Conservation (phyloP, 176 grass and related monocot genomes). For the Bromus sterilis region DNA sequence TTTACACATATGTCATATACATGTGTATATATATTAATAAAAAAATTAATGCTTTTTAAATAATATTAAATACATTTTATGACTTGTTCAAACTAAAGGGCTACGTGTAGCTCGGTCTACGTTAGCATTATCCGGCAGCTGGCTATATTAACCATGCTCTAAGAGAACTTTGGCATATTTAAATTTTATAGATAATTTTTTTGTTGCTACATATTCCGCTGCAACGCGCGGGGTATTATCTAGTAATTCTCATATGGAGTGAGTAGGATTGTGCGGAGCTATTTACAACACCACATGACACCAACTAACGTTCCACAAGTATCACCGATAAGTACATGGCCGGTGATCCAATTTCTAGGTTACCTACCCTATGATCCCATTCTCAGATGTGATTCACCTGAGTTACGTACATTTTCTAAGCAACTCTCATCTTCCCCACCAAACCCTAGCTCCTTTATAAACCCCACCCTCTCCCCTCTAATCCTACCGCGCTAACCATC, state of each 20-base stretch:
- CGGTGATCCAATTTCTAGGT: slow-evolving; percentile 3
- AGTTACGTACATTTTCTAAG: background rate
- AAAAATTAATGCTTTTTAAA: too few relatives aligned
- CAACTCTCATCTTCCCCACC: slow-evolving; percentile 25
- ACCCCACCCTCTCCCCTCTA: background rate
- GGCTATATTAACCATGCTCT: too few relatives aligned
- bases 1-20: too few relatives aligned
- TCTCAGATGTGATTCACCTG: background rate
- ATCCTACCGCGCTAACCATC: background rate
- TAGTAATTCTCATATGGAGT: background rate
- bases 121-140: too few relatives aligned
- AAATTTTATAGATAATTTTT: too few relatives aligned
- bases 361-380: background rate
- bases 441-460: background rate
- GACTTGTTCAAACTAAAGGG: too few relatives aligned
- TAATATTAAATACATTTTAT: too few relatives aligned
- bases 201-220: too few relatives aligned
- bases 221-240: too few relatives aligned
- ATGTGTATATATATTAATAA: too few relatives aligned
- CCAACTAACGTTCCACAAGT: background rate
- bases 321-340: background rate
- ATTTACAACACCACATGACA: background rate
- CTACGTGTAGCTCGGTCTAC: too few relatives aligned
- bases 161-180: too few relatives aligned
- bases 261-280: background rate